These are phyloP conservation scores for Wickerhamiella dianesei DNA, from an alignment of 805 yeast species.

Conservation along the genomic window DNA sequence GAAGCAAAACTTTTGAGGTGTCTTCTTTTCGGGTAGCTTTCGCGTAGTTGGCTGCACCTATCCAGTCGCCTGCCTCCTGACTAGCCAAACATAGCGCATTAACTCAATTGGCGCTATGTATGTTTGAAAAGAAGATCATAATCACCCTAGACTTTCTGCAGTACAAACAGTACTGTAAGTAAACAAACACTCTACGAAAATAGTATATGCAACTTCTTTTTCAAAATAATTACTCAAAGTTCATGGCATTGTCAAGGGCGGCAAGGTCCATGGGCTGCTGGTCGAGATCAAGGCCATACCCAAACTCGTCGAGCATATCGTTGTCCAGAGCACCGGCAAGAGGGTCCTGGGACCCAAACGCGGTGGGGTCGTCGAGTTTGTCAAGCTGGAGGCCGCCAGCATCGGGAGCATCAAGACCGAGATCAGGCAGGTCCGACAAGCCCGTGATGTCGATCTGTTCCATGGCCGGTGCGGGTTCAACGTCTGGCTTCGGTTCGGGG, in stretches of 20 bases:
- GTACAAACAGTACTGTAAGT: too few species aligned
- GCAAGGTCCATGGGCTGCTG: conserved; percentile 20
- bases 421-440: background rate
- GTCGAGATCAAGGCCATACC: conserved; percentile 11
- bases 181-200: background rate
- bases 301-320: background rate
- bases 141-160: too few species aligned
- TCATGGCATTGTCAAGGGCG: conserved; percentile 21
- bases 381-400: background rate
- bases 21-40: too few species aligned
- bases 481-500: background rate
- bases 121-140: too few species aligned
- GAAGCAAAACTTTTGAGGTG: too few species aligned
- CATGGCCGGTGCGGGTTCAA: background rate
- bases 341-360: background rate
- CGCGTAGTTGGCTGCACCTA: too few species aligned
- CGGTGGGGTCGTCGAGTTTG: background rate
- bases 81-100: too few species aligned
- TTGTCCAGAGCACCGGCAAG: background rate
- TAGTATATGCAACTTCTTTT: too few species aligned
- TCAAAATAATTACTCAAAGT: conserved; percentile 9
- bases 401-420: background rate
- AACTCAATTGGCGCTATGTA: too few species aligned
- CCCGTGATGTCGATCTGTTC: background rate
- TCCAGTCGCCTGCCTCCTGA: too few species aligned